phyloP scores from a whole-genome alignment of 768 basidiomycete genomes.

The Pulveroboletus sp. region DNA sequence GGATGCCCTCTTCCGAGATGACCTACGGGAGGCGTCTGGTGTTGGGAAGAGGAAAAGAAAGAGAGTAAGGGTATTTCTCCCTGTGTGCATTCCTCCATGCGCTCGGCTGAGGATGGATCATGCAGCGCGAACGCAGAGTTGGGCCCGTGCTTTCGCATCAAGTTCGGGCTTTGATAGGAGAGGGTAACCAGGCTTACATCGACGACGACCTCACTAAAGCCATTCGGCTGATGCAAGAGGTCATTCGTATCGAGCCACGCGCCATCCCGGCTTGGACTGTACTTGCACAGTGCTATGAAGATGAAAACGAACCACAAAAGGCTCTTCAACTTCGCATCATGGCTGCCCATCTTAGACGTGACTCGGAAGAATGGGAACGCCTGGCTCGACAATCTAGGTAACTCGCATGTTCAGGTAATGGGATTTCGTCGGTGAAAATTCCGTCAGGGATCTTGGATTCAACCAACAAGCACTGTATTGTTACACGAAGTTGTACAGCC shows the following conservation, averaged over 20 bases:
- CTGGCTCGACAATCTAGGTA: constrained; percentile 73
- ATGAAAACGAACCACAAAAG: constrained; percentile 8
- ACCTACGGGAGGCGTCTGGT: constrained; percentile 60
- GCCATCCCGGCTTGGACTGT: constrained; percentile 83
- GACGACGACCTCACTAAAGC: constrained; percentile 61
- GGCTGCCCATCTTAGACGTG: constrained; percentile 71
- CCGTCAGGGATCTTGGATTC: not conserved
- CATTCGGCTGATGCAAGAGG: constrained; percentile 79
- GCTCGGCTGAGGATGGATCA: not conserved
- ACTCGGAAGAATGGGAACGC: constrained; percentile 80
- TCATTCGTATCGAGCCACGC: constrained; percentile 88
- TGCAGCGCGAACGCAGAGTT: constrained; percentile 2
- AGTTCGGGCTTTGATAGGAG: constrained; percentile 46
- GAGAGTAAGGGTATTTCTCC: constrained; percentile 32
- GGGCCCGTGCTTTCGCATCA: constrained; percentile 6
- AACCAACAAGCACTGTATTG: not conserved
- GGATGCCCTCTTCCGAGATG: constrained; percentile 66
- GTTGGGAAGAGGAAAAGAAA: constrained; percentile 49
- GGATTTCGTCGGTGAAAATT: constrained; percentile 60
- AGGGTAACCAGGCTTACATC: constrained; percentile 84
- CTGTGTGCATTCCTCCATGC: not conserved
- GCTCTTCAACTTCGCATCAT: constrained; percentile 7
- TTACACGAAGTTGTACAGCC: not conserved
- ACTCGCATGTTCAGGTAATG: constrained; percentile 32
- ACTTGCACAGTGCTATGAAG: constrained; percentile 7